Base-by-base conservation (phyloP, 805 yeast species). In the Lachancea nothofagi region DNA sequence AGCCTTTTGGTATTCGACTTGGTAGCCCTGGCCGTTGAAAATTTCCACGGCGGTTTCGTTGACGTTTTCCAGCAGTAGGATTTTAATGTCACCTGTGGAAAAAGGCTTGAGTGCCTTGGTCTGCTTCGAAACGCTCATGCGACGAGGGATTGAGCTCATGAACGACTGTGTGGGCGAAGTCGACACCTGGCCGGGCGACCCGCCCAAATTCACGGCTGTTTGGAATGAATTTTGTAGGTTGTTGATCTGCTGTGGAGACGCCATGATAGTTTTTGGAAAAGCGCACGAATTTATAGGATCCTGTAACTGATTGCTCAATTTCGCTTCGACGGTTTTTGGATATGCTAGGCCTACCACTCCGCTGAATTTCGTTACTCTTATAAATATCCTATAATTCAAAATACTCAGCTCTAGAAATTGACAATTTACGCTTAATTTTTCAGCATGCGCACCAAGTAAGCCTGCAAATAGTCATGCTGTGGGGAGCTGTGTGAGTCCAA, bases 51-150 rank as follows among this genome's bases (percentile, higher is more conserved):
- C 98, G 36, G 97, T 87, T 65, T 76, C 74, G 62, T 93, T 93
- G 54, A 93, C 96, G 57, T 93, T 93, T 68, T 93, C 98, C 48
- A 93, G 72, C 49, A 93, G 67, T 53, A 93, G 70, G 46, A 93
- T 84, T 70, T 89, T 90, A 68, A 90, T 83, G 60, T 93, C 98
- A 48, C 93, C 96, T 41, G 96, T 84, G 49, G 90, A 80, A 63
- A 90, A 93, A 15, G 98, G 98, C 68, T 90, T 93, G 59, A 93
- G 74, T 22, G 83, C 74, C 67, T 84, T 86, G 35, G 75, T 70
- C 51, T 76, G 78, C 41, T 58, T 64, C 1, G 74, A 62, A 40
- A 61, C 62, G 38, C 69, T 66, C 41, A 65, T 54, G 46, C 69
- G 62, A 49, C 69, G 71, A 48, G 77, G 79, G 23, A 61, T 42